Evolutionary conservation across 306 rosid genomes (phyloP).

Genomic region (Castanospermum australe): DNA sequence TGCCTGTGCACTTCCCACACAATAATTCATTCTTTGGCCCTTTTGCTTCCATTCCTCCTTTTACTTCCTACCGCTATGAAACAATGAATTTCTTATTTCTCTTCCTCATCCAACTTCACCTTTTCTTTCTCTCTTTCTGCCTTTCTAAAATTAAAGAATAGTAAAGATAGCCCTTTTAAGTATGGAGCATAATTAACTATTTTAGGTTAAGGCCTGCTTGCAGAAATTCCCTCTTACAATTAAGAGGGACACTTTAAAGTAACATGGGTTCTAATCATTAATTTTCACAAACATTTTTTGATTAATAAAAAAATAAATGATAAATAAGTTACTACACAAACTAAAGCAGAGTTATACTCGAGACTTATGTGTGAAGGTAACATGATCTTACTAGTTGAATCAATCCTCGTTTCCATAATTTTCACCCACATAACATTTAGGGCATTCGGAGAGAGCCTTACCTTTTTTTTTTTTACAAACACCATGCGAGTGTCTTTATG

Average conservation of each 20-base stretch:
- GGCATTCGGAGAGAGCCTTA: not conserved
- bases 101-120: constrained; percentile 20
- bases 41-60: constrained; percentile 34
- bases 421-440: not conserved
- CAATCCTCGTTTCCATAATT: too few relatives aligned
- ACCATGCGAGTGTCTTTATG: not conserved
- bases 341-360: too few relatives aligned
- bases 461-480: not conserved
- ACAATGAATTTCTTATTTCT: constrained; percentile 30
- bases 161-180: not conserved
- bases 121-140: constrained; percentile 5
- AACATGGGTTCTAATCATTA: not conserved
- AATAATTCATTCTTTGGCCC: constrained; percentile 55
- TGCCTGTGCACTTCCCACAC: constrained; percentile 37
- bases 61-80: constrained; percentile 35
- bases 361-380: too few relatives aligned
- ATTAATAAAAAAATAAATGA: too few relatives aligned
- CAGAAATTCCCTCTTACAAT: not conserved
- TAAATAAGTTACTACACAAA: too few relatives aligned
- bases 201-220: constrained; percentile 11
- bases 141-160: not conserved
- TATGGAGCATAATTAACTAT: not conserved
- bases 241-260: not conserved
- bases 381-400: too few relatives aligned
- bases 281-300: too few relatives aligned